Base-by-base conservation (phyloP, 768 basidiomycete species). In the Xerocomus potaroensis region DNA sequence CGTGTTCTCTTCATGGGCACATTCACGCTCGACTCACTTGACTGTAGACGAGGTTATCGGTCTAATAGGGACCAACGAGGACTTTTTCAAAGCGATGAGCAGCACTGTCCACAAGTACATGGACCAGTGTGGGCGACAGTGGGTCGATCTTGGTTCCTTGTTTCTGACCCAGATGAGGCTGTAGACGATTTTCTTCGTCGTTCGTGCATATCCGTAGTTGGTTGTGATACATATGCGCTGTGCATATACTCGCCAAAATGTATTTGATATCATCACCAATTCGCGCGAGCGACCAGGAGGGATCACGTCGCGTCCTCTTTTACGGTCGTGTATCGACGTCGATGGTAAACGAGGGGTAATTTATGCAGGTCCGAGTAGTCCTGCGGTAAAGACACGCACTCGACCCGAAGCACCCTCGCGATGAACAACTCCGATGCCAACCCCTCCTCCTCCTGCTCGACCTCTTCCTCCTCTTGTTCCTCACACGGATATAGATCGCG, bases 141-240 rank as follows among this genome's bases (percentile, higher is more conserved):
- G 90, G 85, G 90, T 99, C 15, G 82, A 90, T 55, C 75, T 99
- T 55, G 71, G 74, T 30, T 60, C 72, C 4, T 69, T 99, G 43
- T 98, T 99, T 68, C 82, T 87, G 24, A 86, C 82, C n/a, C n/a
- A n/a, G 60, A 85, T 94, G 81, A 85, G 79, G 55, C 24, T 81
- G 40, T 84, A 60, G 66, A 48, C 12, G 37, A 27, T 27, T 10
- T 6, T n/a, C n/a, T n/a, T n/a, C n/a, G n/a, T n/a, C n/a, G n/a
- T n/a, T n/a, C n/a, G n/a, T n/a, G n/a, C n/a, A n/a, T n/a, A n/a
- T n/a, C n/a, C n/a, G n/a, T n/a, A n/a, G n/a, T 27, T 10, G 26
- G 26, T 5, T 27, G 26, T 27, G 26, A 10, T 27, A 10, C 10
- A 27, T 27, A 27, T 27, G 10, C 10, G 6, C 10, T 6, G 26